Base-by-base conservation (phyloP, 78 protist species). In the Blattamonas nauphoetae region DNA sequence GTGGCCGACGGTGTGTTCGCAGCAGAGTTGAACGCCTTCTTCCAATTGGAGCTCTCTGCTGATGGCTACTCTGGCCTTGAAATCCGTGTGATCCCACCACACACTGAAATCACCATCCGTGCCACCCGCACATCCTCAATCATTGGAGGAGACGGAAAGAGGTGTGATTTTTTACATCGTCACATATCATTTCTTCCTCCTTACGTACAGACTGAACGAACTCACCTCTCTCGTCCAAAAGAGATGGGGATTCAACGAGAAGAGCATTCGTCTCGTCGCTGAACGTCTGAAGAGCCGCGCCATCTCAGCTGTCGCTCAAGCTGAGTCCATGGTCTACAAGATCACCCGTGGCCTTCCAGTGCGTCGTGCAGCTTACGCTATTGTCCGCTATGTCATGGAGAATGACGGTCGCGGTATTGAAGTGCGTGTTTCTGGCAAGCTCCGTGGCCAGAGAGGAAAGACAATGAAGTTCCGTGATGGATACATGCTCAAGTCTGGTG, bases 381-480 rank as follows among this genome's bases (percentile, higher is more conserved):
- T 97, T 38, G 88, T 98, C 83, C 94, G 98, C 88, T 94, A 90
- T 88, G 88, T 96, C 78, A 98, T 97, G 99, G 98, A 96, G 92
- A 44, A 88, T 89, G 98, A 96, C 38, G 99, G 99, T 85, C 91
- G 93, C 91, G 99, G 99, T 89, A 86, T 91, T 89, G 99, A 98
- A 93, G 96, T 97, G 44, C 45, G 94, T 87, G 97, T 97, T 45
- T 91, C 98, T 3, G 99, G 99, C 80, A 98, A 98, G 95, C 92
- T 97, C 44, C 94, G 91, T 0, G 91, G 91, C 5, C 98, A 95
- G 91, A 93, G 99, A 81, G 99, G 99, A 86, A 97, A 98, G 95
- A 2, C 90, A 84, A 95, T 98, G 98, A 98, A 97, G 95, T 98
- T 98, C 97, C 78, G 82, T 41, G 99, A 97, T 82, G 99, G 99